Evolutionary conservation across 2,329 filamentous ascomycete species (phyloP), one percentile per base, ranked within the genome.

Genomic region (Trichoderma arundinaceum): DNA sequence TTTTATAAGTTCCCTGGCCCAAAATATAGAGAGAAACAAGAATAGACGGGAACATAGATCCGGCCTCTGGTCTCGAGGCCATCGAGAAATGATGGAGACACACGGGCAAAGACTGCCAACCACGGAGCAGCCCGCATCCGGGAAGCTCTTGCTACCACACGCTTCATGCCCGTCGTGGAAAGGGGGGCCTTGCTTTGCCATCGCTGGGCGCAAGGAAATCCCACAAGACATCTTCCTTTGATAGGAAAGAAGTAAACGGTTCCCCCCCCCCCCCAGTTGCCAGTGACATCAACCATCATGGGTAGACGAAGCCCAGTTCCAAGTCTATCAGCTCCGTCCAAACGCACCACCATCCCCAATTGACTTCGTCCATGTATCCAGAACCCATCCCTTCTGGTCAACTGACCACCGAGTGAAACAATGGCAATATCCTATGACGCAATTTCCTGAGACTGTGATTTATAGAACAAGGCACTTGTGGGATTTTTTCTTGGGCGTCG

Each of bases 401-500:
- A 54, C 53, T 15, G 56, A 62, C 51, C 61, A 59, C 56, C 48
- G 51, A 59, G 39, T 33, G 53, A 65, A 67, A 67, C 61, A 64
- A 53, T 57, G 57, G 41, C 56, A 56, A 61, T 61, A 66, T 61
- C 57, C 19, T 59, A 46, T 54, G 52, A 66, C 51, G 65, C 58
- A 66, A 63, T 56, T 62, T 51, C 51, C 38, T 38, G 12, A 38
- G 38, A 49, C 60, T 35, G 46, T 43, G 35, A 35, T 68, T 77
- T 78, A 94, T 76, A 93, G 85, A 77, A 94, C 79, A 70, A 87
- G 81, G 79, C 91, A 94, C 77, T 86, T 90, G 78, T 86, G 84
- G 68, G 79, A 82, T 80, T 86, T 90, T 83, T 92, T 93, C 85
- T 94, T 95, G 63, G 89, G 88, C 67, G 88, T 85, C 22, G 92